Base-by-base conservation (phyloP, 495 filamentous ascomycete genomes). In the Chlorociboria aeruginascens region DNA sequence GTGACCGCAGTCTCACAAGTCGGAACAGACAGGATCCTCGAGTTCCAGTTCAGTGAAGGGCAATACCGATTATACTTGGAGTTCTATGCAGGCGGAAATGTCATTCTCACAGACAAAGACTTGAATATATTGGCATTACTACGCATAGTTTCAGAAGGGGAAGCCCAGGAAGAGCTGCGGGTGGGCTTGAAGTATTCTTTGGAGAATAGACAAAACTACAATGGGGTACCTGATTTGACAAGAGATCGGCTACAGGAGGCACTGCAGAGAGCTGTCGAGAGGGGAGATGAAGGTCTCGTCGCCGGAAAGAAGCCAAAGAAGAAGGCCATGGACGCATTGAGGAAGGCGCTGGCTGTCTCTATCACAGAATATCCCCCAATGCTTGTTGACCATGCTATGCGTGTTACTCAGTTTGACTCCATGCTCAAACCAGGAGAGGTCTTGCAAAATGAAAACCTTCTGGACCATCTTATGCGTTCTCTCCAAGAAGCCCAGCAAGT, bases 31-130 rank as follows among this genome's bases (percentile, higher is more conserved):
- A 80, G 92, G 14, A 82, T 98, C 47, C 83, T 98, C 46, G 88
- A 95, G 59, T 76, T 97, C 45, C 76, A 82, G 61, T 95, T 98
- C 63, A 90, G 85, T 57, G 88, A 95, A 69, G 90, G 92, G 14
- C 72, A 76, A 52, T 96, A 90, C 59, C 73, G 82, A 33, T 68
- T 98, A 32, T 94, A 87, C 60, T 68, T 98, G 34, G 92, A 98
- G 65, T 98, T 98, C 66, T 98, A 92, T 65, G 90, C 92, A 3
- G 78, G 77, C n/a, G 92, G 92, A 32, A 98, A 98, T 62, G 81
- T 98, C 46, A 83, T 98, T 43, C 69, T 98, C 43, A 93, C 89
- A 3, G 86, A 96, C 59, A 70, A 72, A 34, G 82, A 90, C 11
- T 68, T 86, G 46, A 84, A 77, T 40, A 83, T 95, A 49, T 59